Percentiles rank a stretch among this genome's conserved stretches.
phyloP scores from a whole-genome alignment of 73 alveolate species.

The Stentor roeselii region DNA sequence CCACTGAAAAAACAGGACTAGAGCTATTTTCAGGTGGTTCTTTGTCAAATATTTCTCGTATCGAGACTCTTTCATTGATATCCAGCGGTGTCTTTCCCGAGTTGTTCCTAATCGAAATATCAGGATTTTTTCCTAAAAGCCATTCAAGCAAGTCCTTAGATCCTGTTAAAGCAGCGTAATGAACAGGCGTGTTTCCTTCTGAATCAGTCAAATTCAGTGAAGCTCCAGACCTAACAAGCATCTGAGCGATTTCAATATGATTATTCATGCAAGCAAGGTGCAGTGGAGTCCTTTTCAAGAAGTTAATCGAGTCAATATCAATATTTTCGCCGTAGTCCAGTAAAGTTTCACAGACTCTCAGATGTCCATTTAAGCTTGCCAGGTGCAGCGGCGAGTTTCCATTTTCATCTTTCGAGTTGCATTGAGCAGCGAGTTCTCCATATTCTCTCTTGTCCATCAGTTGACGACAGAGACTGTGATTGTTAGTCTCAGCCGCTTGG shows the following conservation, averaged over 20 bases:
- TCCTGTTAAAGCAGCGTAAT: background rate
- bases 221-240: background rate
- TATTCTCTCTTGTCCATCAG: background rate
- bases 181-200: background rate
- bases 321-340: background rate
- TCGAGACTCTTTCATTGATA: background rate
- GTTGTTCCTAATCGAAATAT: background rate
- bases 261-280: background rate
- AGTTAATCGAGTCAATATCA: background rate
- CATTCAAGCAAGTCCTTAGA: background rate
- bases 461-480: background rate
- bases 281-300: background rate
- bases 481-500: background rate
- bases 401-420: background rate
- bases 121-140: background rate
- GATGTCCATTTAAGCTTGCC: background rate
- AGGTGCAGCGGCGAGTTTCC: background rate
- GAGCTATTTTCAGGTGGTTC: slow-evolving; percentile 8
- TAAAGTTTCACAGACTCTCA: background rate
- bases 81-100: background rate
- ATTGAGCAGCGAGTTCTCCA: slow-evolving; percentile 2
- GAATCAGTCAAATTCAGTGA: background rate
- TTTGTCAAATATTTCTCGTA: background rate
- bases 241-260: background rate
- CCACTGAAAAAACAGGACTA: background rate